Base-by-base conservation (phyloP, 1,284 basidiomycete species). In the Acaromyces ingoldii region DNA sequence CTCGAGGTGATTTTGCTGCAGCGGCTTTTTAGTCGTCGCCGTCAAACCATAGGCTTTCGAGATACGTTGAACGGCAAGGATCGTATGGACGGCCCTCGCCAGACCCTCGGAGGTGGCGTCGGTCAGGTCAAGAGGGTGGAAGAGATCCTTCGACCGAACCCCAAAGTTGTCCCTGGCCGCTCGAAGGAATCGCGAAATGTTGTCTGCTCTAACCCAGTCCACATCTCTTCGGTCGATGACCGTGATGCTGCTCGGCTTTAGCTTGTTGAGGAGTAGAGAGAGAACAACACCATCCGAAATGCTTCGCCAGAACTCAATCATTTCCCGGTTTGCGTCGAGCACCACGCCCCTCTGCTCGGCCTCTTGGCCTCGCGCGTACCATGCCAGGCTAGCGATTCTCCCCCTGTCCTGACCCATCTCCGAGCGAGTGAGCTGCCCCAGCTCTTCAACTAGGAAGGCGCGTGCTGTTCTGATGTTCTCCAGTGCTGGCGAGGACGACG, bases 261-360 rank as follows among this genome's bases (percentile, higher is more conserved):
- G 58, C 10, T 57, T 53, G 41, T 63, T 64, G 13, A 58, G 58
- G 3, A 69, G 55, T 19, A 65, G 44, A 42, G 62, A 69, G 15
- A 69, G 60, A 15, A 69, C 51, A n/a, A 67, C 62, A 21, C 66
- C 66, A 24, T 65, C 64, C 9, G 59, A 53, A 22, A 69, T 58
- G 41, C 53, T 53, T 36, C 33, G 34, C 64, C 66, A 69, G 38
- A 69, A 69, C 21, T 55, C 54, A 2, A 50, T 26, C 17, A 48
- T 13, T 41, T 48, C 55, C 45, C 21, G 28, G 11, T 46, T 37
- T 19, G 39, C 10, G 25, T 47, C 50, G n/a, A 40, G 34, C 41
- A 17, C 31, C 3, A 11, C 10, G 11, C 25, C 51, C 6, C 22
- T 15, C 10, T 56, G 55, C 26, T 63, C 58, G 22, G 40, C 36